Percentiles rank a stretch among this genome's conserved stretches.
phyloP scores from a whole-genome alignment of 23 red algal genomes.

The Cyanidioschyzon merolae region DNA sequence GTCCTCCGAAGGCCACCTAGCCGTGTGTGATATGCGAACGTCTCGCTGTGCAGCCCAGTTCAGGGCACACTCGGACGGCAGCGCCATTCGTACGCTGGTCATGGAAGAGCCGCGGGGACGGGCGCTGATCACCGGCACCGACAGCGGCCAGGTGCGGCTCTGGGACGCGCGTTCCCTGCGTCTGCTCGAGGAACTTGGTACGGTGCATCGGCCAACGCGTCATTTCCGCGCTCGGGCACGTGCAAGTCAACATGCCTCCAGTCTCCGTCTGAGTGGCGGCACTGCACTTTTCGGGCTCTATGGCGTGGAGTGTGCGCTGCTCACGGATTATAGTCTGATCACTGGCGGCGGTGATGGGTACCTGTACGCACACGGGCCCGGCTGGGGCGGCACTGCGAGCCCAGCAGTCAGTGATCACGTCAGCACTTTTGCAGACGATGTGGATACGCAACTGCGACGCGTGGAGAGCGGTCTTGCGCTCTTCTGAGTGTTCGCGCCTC shows the following conservation, averaged over 20 bases:
- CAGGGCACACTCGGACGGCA: neutral
- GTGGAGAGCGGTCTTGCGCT: neutral
- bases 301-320: neutral
- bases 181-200: neutral
- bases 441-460: neutral
- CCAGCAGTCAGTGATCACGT: neutral
- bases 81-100: neutral
- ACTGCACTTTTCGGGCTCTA: neutral
- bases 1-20: neutral
- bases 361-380: neutral
- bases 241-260: neutral
- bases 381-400: neutral
- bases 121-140: constrained; percentile 2
- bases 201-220: neutral
- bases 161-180: constrained; percentile 13
- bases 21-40: constrained; percentile 6
- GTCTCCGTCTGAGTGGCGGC: neutral
- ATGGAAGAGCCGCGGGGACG: neutral
- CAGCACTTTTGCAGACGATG: neutral
- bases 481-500: too few species aligned
- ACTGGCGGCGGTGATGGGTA: constrained; percentile 1
- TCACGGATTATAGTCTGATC: constrained; percentile 6
- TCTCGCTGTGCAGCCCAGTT: constrained; percentile 1
- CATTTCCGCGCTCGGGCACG: neutral
- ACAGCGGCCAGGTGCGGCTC: constrained; percentile 5